Evolutionary conservation across 495 filamentous ascomycete genomes (phyloP).

Genomic region (Aspergillus affinis): DNA sequence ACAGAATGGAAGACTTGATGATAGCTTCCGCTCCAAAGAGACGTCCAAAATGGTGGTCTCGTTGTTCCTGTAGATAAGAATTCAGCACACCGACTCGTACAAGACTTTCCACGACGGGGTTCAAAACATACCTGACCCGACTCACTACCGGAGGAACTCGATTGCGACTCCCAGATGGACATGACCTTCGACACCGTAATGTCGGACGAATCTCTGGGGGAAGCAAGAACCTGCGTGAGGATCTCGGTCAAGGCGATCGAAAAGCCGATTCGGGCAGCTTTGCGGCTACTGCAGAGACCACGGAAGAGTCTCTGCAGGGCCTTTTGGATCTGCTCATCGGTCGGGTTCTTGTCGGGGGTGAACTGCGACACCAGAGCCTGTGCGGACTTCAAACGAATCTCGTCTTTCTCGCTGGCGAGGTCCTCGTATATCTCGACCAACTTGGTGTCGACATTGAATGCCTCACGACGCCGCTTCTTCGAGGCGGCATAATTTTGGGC

Average conservation of each 20-base stretch:
- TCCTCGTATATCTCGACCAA: conserved; percentile 58
- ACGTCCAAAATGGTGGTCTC: conserved; percentile 80
- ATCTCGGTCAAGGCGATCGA: conserved; percentile 86
- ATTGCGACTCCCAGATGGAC: conserved; percentile 65
- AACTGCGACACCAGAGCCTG: conserved; percentile 47
- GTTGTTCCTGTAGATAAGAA: conserved; percentile 61
- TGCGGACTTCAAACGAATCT: conserved; percentile 50
- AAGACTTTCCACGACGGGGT: background rate
- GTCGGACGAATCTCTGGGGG: conserved; percentile 28
- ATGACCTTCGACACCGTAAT: conserved; percentile 53
- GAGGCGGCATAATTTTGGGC: conserved; percentile 25
- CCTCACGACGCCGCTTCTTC: conserved; percentile 49
- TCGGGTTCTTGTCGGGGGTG: conserved; percentile 39
- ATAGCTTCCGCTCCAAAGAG: conserved; percentile 86
- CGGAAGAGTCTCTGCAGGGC: conserved; percentile 68
- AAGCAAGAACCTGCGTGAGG: conserved; percentile 54
- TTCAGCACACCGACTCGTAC: conserved; percentile 2
- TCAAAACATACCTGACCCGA: conserved; percentile 54
- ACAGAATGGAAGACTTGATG: conserved; percentile 72
- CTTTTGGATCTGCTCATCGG: conserved; percentile 44
- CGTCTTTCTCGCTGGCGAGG: conserved; percentile 52
- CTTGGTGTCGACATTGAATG: conserved; percentile 46
- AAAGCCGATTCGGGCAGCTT: conserved; percentile 88
- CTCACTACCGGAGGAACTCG: conserved; percentile 60
- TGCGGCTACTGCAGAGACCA: conserved; percentile 85